Evolutionary conservation across 192 early-diverging fungal species (phyloP).

Genomic region (Gamsiella multidivaricata): DNA sequence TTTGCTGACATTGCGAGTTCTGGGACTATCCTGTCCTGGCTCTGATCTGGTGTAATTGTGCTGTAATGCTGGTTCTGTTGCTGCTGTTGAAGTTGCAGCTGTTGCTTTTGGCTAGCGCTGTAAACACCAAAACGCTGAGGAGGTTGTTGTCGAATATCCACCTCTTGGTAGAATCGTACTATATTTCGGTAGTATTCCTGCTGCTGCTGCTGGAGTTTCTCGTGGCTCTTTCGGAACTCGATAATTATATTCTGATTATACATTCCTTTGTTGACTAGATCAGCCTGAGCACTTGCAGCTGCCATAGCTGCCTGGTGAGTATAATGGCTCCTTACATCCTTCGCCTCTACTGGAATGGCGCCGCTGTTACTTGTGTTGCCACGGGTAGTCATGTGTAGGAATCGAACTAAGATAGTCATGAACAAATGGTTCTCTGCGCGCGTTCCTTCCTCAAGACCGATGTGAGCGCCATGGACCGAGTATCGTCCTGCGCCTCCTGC

Average conservation of each 20-base stretch:
- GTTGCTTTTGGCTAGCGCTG: conserved; percentile 15
- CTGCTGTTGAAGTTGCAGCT: conserved; percentile 2
- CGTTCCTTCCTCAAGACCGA: conserved; percentile 21
- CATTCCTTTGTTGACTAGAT: neutral
- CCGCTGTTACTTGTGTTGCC: no score
- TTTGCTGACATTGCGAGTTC: neutral
- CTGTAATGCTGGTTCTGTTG: neutral
- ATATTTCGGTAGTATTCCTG: conserved; percentile 16
- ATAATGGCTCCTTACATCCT: no score
- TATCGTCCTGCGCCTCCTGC: conserved; percentile 21
- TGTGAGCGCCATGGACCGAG: conserved; percentile 26
- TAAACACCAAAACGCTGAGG: conserved; percentile 38
- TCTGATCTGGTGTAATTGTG: no score
- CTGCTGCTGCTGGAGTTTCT: conserved; percentile 20
- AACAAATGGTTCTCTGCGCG: conserved; percentile 39
- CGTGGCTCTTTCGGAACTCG: conserved; percentile 31
- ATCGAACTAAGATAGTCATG: conserved; percentile 35
- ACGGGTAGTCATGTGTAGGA: conserved; percentile 20
- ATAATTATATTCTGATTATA: neutral
- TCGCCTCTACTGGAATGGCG: no score
- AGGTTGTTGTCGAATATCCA: conserved; percentile 28
- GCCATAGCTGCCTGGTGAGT: neutral
- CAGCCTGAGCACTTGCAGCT: neutral
- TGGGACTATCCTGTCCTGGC: neutral
- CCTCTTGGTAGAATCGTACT: conserved; percentile 29